These are phyloP conservation scores for Cyathus striatus DNA, from an alignment of 768 basidiomycete genomes.

Conservation along the genomic window DNA sequence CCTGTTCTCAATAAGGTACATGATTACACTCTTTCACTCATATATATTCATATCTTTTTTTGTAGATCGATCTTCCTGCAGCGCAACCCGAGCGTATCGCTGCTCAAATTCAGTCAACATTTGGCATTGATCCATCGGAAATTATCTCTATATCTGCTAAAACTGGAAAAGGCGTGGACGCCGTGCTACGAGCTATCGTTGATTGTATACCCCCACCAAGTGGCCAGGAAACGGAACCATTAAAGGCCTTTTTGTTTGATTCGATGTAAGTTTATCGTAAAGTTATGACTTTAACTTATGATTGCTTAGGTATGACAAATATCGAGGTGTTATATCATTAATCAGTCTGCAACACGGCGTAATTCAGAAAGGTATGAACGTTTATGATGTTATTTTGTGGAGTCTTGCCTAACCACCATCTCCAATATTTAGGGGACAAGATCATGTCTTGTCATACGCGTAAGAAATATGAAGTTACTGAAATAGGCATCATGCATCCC, in stretches of 20 bases:
- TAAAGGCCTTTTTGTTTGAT: conserved; percentile 91
- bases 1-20: conserved; percentile 94
- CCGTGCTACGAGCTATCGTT: conserved; percentile 75
- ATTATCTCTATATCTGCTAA: conserved; percentile 88
- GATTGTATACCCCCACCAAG: conserved; percentile 80
- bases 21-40: conserved; percentile 4
- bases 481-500: conserved; percentile 87
- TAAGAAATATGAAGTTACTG: conserved; percentile 85
- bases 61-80: conserved; percentile 87
- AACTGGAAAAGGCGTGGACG: conserved; percentile 78
- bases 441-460: conserved; percentile 80
- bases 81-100: conserved; percentile 79
- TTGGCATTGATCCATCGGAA: conserved; percentile 72
- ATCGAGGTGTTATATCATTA: conserved; percentile 92
- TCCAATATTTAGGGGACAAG: conserved; percentile 72
- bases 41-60: conserved; percentile 4
- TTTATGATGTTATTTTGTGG: too few species aligned
- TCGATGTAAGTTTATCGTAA: conserved; percentile 58
- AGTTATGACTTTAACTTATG: conserved; percentile 7
- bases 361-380: conserved; percentile 65
- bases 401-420: too few species aligned
- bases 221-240: conserved; percentile 42
- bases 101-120: conserved; percentile 75
- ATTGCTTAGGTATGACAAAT: conserved; percentile 77
- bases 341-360: conserved; percentile 78